These are phyloP conservation scores for Mytilinidion resinicola DNA, from an alignment of 495 filamentous ascomycete genomes.

Conservation along the genomic window DNA sequence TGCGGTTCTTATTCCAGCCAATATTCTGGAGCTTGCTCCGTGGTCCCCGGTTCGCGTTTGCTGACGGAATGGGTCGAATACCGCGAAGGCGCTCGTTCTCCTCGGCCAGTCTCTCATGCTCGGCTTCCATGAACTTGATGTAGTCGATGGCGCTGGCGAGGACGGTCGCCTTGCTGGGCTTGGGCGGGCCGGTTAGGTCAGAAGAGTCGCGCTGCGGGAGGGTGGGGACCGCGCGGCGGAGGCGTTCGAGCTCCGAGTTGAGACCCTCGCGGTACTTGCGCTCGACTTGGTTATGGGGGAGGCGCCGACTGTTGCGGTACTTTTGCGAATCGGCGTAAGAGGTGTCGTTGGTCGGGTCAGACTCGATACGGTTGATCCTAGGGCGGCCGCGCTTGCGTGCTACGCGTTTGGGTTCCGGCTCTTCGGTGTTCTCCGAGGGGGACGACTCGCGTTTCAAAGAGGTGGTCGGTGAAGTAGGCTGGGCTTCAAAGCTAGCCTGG, in stretches of 20 bases:
- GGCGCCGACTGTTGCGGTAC: constrained; percentile 4
- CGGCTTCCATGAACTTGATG: constrained; percentile 24
- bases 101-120: constrained; percentile 12
- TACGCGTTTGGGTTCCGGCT: constrained; percentile 7
- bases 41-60: background rate
- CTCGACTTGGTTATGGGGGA: constrained; percentile 32
- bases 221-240: constrained; percentile 23
- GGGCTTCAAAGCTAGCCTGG: background rate
- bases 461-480: background rate
- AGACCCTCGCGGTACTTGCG: constrained; percentile 30
- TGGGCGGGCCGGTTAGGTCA: constrained; percentile 13
- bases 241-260: constrained; percentile 27
- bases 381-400: constrained; percentile 19
- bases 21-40: background rate
- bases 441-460: constrained; percentile 16
- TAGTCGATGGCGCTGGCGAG: constrained; percentile 27
- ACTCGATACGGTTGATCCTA: constrained; percentile 1
- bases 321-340: constrained; percentile 2
- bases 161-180: constrained; percentile 28
- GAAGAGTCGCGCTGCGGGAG: constrained; percentile 22
- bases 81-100: constrained; percentile 21
- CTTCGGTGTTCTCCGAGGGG: background rate
- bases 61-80: background rate
- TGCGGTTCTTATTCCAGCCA: background rate
- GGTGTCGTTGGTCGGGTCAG: constrained; percentile 4